These are phyloP conservation scores for Mycena galericulata DNA, from an alignment of 768 basidiomycete species.

Conservation along the genomic window DNA sequence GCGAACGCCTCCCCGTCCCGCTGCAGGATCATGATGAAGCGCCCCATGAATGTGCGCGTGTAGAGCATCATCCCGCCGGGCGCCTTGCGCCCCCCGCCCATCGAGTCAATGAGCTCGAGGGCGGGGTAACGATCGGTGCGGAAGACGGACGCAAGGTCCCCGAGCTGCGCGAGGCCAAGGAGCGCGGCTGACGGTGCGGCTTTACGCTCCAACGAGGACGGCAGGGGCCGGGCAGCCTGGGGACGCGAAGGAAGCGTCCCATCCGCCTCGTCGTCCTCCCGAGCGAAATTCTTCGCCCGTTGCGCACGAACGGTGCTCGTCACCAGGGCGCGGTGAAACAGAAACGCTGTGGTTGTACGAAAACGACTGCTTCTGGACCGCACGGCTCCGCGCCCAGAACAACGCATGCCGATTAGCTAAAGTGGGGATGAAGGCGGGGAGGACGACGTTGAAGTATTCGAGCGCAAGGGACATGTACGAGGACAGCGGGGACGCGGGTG, in stretches of 20 bases:
- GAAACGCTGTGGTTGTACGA: constrained; percentile 30
- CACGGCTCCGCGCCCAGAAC: constrained; percentile 36
- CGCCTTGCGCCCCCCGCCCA: constrained; percentile 30
- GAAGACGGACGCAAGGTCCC: constrained; percentile 19
- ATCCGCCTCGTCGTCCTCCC: constrained; percentile 26
- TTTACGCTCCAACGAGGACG: background rate
- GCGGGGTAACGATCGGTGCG: constrained; percentile 19
- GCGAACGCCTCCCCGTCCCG: too few species aligned
- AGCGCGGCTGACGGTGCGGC: constrained; percentile 22
- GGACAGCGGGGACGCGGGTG: constrained; percentile 17
- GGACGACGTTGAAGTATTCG: constrained; percentile 36
- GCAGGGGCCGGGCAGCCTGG: background rate
- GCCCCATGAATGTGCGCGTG: too few species aligned
- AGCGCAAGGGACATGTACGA: constrained; percentile 36
- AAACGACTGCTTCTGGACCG: constrained; percentile 31
- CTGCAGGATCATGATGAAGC: too few species aligned
- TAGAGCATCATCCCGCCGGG: constrained; percentile 30
- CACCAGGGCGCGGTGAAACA: constrained; percentile 32
- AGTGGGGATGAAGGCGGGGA: constrained; percentile 34
- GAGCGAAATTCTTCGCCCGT: constrained; percentile 25
- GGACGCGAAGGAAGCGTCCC: constrained; percentile 11
- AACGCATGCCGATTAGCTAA: constrained; percentile 7
- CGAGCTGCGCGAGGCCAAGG: constrained; percentile 29
- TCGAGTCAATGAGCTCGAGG: constrained; percentile 27
- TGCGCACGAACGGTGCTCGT: constrained; percentile 26